Conservation (phyloP, 2,329 filamentous ascomycete species). For the Apiospora malaysiana region DNA sequence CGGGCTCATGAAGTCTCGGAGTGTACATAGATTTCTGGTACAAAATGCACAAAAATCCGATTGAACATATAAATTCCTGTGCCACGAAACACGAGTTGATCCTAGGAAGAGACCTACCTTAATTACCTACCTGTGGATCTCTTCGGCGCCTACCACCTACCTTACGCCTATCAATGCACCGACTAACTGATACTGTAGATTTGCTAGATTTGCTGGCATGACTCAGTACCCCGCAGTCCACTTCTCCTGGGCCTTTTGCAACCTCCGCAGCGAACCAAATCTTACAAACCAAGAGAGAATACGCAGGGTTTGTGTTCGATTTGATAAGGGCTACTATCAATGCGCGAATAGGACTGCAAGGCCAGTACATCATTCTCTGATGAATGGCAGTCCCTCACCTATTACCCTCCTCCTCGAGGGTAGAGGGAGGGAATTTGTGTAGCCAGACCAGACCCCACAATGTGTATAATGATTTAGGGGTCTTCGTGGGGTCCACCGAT, state of each 20-base stretch:
- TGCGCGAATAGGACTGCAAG: background rate
- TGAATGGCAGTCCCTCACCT: background rate
- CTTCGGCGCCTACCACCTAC: too few relatives aligned
- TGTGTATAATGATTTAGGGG: too few relatives aligned
- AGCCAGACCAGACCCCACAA: too few relatives aligned
- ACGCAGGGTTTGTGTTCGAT: too few relatives aligned
- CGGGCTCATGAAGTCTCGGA: background rate
- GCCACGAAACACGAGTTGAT: background rate
- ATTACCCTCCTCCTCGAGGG: background rate
- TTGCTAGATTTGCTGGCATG: background rate
- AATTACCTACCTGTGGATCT: background rate
- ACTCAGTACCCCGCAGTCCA: background rate
- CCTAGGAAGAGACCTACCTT: background rate
- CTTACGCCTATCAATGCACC: background rate
- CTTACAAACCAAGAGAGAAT: background rate
- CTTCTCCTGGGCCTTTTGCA: background rate
- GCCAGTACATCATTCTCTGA: background rate
- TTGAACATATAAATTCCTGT: background rate
- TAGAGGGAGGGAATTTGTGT: too few relatives aligned
- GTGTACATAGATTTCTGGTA: conserved; percentile 8
- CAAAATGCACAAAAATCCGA: conserved; percentile 4
- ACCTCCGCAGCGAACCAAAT: background rate
- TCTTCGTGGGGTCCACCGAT: background rate
- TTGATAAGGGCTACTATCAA: too few relatives aligned
- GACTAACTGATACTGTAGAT: background rate